Percentiles rank a stretch among this genome's conserved stretches.
phyloP scores from a whole-genome alignment of 768 basidiomycete species.

The Multifurca ochricompacta region DNA sequence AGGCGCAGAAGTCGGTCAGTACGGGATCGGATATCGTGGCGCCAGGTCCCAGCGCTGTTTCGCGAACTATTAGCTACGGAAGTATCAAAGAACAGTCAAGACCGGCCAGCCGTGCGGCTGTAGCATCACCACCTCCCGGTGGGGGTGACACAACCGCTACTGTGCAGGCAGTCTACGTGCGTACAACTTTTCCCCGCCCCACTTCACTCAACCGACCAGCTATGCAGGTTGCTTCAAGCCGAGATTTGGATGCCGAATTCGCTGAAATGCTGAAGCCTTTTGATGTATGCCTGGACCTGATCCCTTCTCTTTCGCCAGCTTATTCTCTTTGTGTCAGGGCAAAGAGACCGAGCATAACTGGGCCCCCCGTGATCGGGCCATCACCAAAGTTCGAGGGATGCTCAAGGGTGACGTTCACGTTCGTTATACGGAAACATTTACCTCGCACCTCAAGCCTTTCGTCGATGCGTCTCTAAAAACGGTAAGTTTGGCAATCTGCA shows the following conservation, averaged over 20 bases:
- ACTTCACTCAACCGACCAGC: neutral
- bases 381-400: constrained; percentile 81
- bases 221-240: constrained; percentile 67
- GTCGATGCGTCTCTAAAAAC: constrained; percentile 80
- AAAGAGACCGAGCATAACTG: constrained; percentile 97
- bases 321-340: constrained; percentile 44
- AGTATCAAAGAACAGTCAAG: constrained; percentile 44
- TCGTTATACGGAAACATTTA: constrained; percentile 67
- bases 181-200: constrained; percentile 24
- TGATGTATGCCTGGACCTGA: constrained; percentile 43
- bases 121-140: constrained; percentile 33
- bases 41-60: constrained; percentile 27
- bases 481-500: constrained; percentile 37
- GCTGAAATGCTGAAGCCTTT: constrained; percentile 69
- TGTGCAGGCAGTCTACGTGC: constrained; percentile 62
- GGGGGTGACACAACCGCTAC: constrained; percentile 37
- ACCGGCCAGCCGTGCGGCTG: constrained; percentile 54
- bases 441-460: constrained; percentile 68
- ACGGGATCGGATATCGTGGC: constrained; percentile 15
- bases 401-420: constrained; percentile 75
- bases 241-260: constrained; percentile 85
- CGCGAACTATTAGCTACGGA: constrained; percentile 43
- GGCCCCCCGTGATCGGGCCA: constrained; percentile 69
- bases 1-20: constrained; percentile 39
- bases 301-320: neutral